Evolutionary conservation across 441 rosid species (phyloP).

Genomic region (Populus hybrid): DNA sequence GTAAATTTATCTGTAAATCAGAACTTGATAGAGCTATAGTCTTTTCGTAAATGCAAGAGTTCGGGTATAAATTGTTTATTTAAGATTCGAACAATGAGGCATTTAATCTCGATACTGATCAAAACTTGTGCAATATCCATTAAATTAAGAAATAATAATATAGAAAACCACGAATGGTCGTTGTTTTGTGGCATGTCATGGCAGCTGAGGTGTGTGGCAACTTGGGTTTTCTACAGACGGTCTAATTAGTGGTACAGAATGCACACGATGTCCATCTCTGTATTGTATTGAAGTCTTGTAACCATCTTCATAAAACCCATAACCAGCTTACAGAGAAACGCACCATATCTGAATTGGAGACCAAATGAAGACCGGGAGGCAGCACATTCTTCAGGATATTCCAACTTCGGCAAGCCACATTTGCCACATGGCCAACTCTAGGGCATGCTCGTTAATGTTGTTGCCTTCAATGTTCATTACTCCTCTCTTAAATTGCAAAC

Average conservation of each 20-base stretch:
- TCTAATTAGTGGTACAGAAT: too few species aligned
- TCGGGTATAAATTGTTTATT: background rate
- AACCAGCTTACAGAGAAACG: slow-evolving; percentile 15
- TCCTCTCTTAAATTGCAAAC: background rate
- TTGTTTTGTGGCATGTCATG: background rate
- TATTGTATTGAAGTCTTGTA: background rate
- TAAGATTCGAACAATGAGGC: background rate
- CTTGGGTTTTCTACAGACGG: background rate
- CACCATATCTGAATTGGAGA: background rate
- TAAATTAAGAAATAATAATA: background rate
- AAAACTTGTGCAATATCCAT: background rate
- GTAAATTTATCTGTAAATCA: background rate
- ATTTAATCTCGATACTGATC: background rate
- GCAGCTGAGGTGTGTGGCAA: too few species aligned
- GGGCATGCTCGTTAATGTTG: background rate
- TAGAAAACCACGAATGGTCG: background rate
- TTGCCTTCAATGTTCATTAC: background rate
- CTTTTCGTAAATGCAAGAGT: background rate
- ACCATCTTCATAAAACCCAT: slow-evolving; percentile 1
- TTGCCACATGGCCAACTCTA: background rate
- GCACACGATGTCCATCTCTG: background rate
- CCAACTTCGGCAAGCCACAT: background rate
- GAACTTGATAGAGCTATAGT: background rate
- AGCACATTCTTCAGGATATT: background rate
- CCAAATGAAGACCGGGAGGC: background rate